Base-by-base conservation (phyloP, 2,329 filamentous ascomycete genomes). In the Thermothelomyces thermophilus region DNA sequence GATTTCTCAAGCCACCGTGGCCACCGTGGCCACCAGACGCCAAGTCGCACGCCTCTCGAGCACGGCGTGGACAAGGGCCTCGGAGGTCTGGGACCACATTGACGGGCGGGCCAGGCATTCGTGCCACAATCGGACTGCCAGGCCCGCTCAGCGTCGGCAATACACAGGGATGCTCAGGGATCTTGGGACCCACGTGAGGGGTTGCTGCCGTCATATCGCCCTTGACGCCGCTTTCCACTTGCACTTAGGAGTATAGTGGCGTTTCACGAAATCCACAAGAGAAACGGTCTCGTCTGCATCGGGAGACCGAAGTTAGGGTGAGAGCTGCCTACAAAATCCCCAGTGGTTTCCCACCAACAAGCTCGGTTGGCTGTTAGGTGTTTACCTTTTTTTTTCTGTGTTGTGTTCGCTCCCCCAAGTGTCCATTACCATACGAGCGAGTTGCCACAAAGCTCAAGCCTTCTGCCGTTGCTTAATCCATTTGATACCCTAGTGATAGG, bases 221-320 rank as follows among this genome's bases (percentile, higher is more conserved):
- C 20, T 17, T 33, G 44, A 46, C 40, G 45, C 50, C 48, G 50
- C 55, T 56, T n/a, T 54, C 39, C 46, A 56, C 54, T 46, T 56
- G 54, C 58, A 58, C 56, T 60, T 60, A 58, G 59, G 52, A 56
- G 53, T 57, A 54, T 58, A 55, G 57, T 55, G 57, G 52, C 52
- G 52, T 55, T 52, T 53, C 53, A 50, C 41, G 14, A 22, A 47
- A 47, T 41, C 44, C 50, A 46, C 46, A 17, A 20, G 14, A 30
- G 7, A 37, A 41, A 11, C 26, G 20, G 40, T 41, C 33, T 31
- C 35, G 19, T 20, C 28, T 44, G 39, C 39, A 50, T 43, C 30
- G 14, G 42, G 31, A 43, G 36, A 52, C 16, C 24, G 37, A 46
- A n/a, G 36, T 19, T 11, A 17, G 17, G 39, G 37, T 24, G 43